Evolutionary conservation across 805 yeast species (phyloP), one percentile per base, ranked within the genome.

Genomic region (Yamadazyma philogaea): DNA sequence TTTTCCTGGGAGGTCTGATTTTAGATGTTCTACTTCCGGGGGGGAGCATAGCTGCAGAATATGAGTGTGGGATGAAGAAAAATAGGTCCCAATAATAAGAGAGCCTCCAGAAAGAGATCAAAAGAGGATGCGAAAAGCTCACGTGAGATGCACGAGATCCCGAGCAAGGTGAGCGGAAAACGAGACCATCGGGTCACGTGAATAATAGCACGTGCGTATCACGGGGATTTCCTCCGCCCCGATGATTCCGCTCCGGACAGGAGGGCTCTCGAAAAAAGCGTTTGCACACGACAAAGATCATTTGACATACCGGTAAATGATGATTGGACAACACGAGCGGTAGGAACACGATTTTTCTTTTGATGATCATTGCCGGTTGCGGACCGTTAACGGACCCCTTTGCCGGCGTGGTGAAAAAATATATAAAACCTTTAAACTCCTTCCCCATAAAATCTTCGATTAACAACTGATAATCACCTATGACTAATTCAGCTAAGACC

Each of bases 1-100:
- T 60, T 44, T 73, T 75, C 36, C 79, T 72, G 1, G 90, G 89
- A 1, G 88, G 84, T 46, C 85, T 71, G 46, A 84, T 83, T 56
- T 76, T 81, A 11, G 80, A 70, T 52, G 79, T 68, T 40, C 77
- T 56, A 39, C 69, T 68, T 30, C 74, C 72, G 14, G 61, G 55
- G 6, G 63, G 63, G 21, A 59, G 48, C 63, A 59, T 59, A 12
- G 11, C 16, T 17, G 27, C 18, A 12, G 30, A 27, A 16, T 16
- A 20, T 14, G 26, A 19, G 5, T n/a, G 26, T 33, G 8, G 14
- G 24, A 20, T 19, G 21, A 15, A 15, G 20, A n/a, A 12, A 14
- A 16, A n/a, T n/a, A n/a, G n/a, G n/a, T n/a, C n/a, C n/a, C n/a
- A n/a, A n/a, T n/a, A 24, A 11, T 24, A 5, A 7, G 28, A 11